These are phyloP conservation scores for Blastocystis sp. DNA, from an alignment of 352 stramenopile species.

Conservation along the genomic window DNA sequence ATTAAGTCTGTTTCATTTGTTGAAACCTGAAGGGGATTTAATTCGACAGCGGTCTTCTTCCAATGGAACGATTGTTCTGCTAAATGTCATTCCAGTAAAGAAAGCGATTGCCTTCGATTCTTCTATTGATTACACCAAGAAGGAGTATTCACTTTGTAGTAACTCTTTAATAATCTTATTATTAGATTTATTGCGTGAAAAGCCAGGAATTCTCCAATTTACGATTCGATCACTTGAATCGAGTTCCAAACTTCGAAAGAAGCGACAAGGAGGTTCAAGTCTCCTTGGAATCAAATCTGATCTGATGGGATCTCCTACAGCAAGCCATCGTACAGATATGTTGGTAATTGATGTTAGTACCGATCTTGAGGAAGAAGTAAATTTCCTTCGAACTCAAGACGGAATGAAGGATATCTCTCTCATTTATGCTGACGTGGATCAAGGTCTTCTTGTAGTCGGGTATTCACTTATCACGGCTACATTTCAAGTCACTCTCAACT, in stretches of 20 bases:
- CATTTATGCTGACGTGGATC: not conserved
- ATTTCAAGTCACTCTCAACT: not conserved
- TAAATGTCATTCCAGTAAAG: not conserved
- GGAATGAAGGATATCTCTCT: not conserved
- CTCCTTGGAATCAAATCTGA: not conserved
- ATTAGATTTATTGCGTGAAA: constrained; percentile 11
- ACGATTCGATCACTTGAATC: not conserved
- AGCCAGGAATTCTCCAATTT: not conserved
- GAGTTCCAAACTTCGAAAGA: constrained; percentile 6
- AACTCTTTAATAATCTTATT: not conserved
- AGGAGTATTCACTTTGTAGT: constrained; percentile 9
- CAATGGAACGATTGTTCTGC: not conserved
- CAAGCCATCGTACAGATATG: not conserved
- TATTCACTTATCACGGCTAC: not conserved
- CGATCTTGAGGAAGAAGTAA: constrained; percentile 34
- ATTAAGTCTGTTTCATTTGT: not conserved
- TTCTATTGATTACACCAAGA: not conserved
- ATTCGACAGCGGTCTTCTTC: not conserved
- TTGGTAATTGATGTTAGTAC: not conserved
- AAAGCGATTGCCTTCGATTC: constrained; percentile 1
- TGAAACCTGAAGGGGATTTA: not conserved
- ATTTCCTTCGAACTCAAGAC: not conserved
- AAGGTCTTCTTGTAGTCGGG: not conserved
- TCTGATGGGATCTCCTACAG: not conserved
- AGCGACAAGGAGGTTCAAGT: not conserved